Evolutionary conservation across 2,329 filamentous ascomycete genomes (phyloP).

Genomic region (Stagonosporopsis chrysanthemi): DNA sequence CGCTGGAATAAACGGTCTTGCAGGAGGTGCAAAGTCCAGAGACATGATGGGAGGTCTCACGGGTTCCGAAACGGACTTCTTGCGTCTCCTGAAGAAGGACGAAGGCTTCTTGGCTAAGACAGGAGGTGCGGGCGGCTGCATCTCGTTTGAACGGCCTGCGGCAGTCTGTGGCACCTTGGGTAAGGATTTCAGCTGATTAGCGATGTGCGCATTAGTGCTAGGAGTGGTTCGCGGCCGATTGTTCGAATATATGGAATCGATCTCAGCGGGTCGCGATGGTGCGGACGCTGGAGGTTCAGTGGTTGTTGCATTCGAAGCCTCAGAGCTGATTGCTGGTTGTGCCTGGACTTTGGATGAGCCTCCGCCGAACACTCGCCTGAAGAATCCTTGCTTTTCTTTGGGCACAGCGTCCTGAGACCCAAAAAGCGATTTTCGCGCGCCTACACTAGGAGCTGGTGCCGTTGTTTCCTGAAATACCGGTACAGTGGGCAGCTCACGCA

Average conservation of each 20-base stretch:
- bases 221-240: constrained; percentile 49
- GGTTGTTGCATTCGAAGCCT: constrained; percentile 20
- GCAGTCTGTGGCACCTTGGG: constrained; percentile 40
- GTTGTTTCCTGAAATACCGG: constrained; percentile 58
- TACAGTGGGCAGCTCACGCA: constrained; percentile 53
- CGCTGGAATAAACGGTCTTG: constrained; percentile 38
- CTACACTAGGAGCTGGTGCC: constrained; percentile 62
- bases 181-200: constrained; percentile 57
- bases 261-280: constrained; percentile 34
- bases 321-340: constrained; percentile 40
- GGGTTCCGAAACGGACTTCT: constrained; percentile 81
- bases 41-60: constrained; percentile 67
- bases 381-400: constrained; percentile 82
- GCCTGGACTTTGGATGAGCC: constrained; percentile 64
- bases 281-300: constrained; percentile 26
- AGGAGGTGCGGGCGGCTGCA: constrained; percentile 34
- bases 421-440: constrained; percentile 57
- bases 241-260: constrained; percentile 42
- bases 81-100: constrained; percentile 91
- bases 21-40: constrained; percentile 49
- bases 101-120: constrained; percentile 86
- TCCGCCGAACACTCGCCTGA: constrained; percentile 83
- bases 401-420: constrained; percentile 49
- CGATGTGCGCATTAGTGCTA: constrained; percentile 53
- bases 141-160: constrained; percentile 30